Percentiles rank a stretch among this genome's conserved stretches.
These are phyloP conservation scores for Gossypium gossypioides DNA, from an alignment of 441 rosid genomes.

Conservation along the genomic window DNA sequence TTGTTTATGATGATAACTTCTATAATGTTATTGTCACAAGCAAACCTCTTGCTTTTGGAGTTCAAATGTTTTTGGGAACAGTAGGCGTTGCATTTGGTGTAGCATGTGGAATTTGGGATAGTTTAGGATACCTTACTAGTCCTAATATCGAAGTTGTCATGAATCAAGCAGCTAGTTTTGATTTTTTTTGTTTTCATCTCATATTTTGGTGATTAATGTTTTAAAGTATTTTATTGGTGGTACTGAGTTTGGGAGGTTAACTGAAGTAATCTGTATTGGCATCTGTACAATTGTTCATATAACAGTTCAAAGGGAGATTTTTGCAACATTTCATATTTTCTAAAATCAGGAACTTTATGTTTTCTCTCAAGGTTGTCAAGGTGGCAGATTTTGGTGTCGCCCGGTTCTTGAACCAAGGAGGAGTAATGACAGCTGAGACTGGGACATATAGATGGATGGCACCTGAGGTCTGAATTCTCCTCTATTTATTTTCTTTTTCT, in stretches of 20 bases:
- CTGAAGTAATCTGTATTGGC: background rate
- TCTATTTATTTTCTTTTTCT: background rate
- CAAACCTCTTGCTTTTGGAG: background rate
- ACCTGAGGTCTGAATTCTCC: slow-evolving; percentile 50
- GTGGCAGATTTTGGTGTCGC: slow-evolving; percentile 82
- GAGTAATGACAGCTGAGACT: slow-evolving; percentile 77
- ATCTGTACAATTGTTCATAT: background rate
- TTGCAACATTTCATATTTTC: background rate
- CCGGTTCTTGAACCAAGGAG: slow-evolving; percentile 55
- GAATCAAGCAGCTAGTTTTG: background rate
- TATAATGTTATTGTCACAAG: background rate
- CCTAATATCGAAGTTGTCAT: background rate
- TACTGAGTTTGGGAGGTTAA: background rate
- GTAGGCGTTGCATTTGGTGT: background rate
- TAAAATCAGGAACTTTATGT: background rate
- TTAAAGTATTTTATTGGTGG: background rate
- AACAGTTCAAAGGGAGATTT: background rate
- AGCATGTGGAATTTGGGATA: background rate
- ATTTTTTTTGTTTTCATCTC: background rate
- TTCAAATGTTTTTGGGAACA: background rate
- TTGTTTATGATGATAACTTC: background rate
- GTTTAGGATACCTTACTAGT: background rate
- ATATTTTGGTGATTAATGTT: background rate
- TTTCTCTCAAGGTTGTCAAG: slow-evolving; percentile 52
- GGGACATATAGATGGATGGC: slow-evolving; percentile 92